These are phyloP conservation scores for Histomonas meleagridis DNA, from an alignment of 208 protist genomes.

Conservation along the genomic window DNA sequence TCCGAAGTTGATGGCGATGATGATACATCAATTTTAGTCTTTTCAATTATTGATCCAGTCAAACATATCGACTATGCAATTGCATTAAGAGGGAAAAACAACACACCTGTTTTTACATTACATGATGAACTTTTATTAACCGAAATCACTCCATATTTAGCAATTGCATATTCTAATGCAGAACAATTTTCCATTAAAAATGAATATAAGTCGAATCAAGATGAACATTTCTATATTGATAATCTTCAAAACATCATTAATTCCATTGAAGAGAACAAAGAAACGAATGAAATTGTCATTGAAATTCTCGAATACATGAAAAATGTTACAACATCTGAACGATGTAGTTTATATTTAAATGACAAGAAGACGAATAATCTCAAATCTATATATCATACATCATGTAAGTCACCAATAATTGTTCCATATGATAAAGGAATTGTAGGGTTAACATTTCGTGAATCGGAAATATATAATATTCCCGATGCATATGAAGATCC, in stretches of 20 bases:
- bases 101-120: neutral
- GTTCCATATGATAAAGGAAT: neutral
- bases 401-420: too few relatives aligned
- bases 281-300: too few relatives aligned
- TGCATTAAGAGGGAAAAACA: neutral
- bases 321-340: too few relatives aligned
- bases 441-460: neutral
- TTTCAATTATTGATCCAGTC: neutral
- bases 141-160: neutral
- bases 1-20: neutral
- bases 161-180: neutral
- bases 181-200: too few relatives aligned
- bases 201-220: too few relatives aligned
- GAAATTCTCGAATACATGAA: too few relatives aligned
- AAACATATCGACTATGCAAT: neutral
- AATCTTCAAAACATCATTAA: neutral
- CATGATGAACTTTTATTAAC: neutral
- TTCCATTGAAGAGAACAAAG: neutral
- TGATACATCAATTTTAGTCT: neutral
- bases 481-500: neutral
- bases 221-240: neutral
- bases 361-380: too few relatives aligned
- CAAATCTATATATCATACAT: too few relatives aligned
- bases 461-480: neutral
- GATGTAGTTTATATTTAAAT: too few relatives aligned